Conservation (phyloP, 495 filamentous ascomycete genomes). For the Aspergillus sparsus region DNA sequence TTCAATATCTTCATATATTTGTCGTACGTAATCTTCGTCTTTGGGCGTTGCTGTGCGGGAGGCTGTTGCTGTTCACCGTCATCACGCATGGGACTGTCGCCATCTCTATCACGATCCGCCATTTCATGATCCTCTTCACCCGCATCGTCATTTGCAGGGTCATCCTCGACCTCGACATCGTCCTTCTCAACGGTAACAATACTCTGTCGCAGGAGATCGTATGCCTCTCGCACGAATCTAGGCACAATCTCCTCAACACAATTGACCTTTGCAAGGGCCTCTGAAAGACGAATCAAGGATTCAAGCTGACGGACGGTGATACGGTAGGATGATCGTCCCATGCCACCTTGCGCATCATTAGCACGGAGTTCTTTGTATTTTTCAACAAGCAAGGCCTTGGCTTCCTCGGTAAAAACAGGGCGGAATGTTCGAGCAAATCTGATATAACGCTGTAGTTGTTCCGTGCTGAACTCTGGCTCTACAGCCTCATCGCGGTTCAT, state of each 20-base stretch:
- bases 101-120: slow-evolving; percentile 59
- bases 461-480: slow-evolving; percentile 89
- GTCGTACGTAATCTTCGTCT: slow-evolving; percentile 92
- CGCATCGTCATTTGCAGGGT: slow-evolving; percentile 32
- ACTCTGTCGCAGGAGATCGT: slow-evolving; percentile 81
- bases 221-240: slow-evolving; percentile 87
- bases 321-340: slow-evolving; percentile 89
- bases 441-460: slow-evolving; percentile 96
- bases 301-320: slow-evolving; percentile 97
- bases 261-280: slow-evolving; percentile 96
- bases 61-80: slow-evolving; percentile 44
- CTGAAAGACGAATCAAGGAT: slow-evolving; percentile 88
- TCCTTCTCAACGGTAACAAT: slow-evolving; percentile 99
- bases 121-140: slow-evolving; percentile 42
- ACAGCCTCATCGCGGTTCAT: slow-evolving; percentile 88
- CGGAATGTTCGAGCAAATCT: slow-evolving; percentile 94
- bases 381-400: slow-evolving; percentile 79
- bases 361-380: slow-evolving; percentile 95
- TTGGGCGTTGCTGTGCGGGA: slow-evolving; percentile 50
- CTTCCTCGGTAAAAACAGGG: slow-evolving; percentile 87
- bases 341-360: slow-evolving; percentile 92
- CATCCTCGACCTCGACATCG: slow-evolving; percentile 93
- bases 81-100: slow-evolving; percentile 69
- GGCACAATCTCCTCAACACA: slow-evolving; percentile 89
- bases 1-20: slow-evolving; percentile 93